Percentiles rank a stretch among this genome's conserved stretches.
These are phyloP conservation scores for Flaveria brownii DNA, from an alignment of 129 eudicot genomes.

Conservation along the genomic window DNA sequence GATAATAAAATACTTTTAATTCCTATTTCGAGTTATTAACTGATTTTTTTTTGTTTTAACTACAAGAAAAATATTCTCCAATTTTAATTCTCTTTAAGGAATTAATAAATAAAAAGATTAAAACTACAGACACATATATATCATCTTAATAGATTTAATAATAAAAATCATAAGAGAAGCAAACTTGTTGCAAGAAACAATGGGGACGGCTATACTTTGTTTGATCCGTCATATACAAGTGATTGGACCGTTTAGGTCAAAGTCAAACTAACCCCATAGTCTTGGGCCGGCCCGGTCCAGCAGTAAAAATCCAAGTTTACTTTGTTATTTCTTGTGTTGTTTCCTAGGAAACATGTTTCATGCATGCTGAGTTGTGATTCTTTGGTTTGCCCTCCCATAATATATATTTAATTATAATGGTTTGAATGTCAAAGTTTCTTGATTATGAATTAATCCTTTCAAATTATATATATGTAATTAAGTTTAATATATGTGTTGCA, in stretches of 20 bases:
- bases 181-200: slow-evolving; percentile 11
- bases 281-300: slow-evolving; percentile 45
- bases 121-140: too few species aligned
- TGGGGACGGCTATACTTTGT: slow-evolving; percentile 37
- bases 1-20: neutral
- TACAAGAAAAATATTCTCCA: too few species aligned
- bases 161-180: neutral
- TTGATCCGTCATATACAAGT: slow-evolving; percentile 26
- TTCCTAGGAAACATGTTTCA: slow-evolving; percentile 40
- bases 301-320: slow-evolving; percentile 27
- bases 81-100: too few species aligned
- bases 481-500: too few species aligned
- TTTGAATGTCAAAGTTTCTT: neutral
- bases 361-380: neutral
- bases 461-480: too few species aligned
- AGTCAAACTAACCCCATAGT: slow-evolving; percentile 23
- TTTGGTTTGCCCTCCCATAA: neutral
- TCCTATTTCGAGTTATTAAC: slow-evolving; percentile 6
- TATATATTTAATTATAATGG: too few species aligned
- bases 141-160: too few species aligned
- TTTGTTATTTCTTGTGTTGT: slow-evolving; percentile 36
- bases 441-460: too few species aligned
- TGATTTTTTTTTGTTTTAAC: neutral
- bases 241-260: slow-evolving; percentile 5
- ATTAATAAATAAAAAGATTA: too few species aligned